These are phyloP conservation scores for Actinomucor elegans DNA, from an alignment of 371 early-diverging fungal genomes.

Conservation along the genomic window DNA sequence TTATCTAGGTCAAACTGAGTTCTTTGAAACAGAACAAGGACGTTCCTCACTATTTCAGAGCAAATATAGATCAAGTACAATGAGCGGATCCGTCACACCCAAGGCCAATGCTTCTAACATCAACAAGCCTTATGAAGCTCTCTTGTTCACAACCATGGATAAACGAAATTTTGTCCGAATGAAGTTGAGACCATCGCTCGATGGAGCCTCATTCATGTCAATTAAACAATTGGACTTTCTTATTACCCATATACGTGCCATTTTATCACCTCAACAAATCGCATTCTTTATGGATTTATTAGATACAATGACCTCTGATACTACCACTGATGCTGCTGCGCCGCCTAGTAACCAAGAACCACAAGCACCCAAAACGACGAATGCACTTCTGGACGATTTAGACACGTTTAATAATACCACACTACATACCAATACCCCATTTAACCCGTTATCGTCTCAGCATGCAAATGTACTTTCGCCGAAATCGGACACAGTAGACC, in stretches of 20 bases:
- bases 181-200: constrained; percentile 31
- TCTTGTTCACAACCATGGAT: constrained; percentile 41
- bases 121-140: constrained; percentile 35
- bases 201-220: neutral
- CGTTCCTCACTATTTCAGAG: constrained; percentile 6
- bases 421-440: neutral
- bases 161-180: constrained; percentile 40
- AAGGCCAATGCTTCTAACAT: constrained; percentile 1
- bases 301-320: constrained; percentile 13
- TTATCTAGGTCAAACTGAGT: constrained; percentile 30
- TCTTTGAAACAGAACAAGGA: constrained; percentile 34
- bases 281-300: constrained; percentile 36
- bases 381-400: constrained; percentile 11
- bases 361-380: neutral
- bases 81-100: constrained; percentile 39
- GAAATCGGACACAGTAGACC: constrained; percentile 6
- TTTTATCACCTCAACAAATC: constrained; percentile 32
- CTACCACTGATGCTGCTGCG: too few relatives aligned
- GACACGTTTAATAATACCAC: constrained; percentile 4
- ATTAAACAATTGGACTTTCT: constrained; percentile 35
- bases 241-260: constrained; percentile 27
- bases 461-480: too few relatives aligned
- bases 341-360: neutral
- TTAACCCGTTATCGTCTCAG: too few relatives aligned
- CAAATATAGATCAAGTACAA: constrained; percentile 11